phyloP scores from a whole-genome alignment of 2,329 filamentous ascomycete species.

The Alternaria sp. region DNA sequence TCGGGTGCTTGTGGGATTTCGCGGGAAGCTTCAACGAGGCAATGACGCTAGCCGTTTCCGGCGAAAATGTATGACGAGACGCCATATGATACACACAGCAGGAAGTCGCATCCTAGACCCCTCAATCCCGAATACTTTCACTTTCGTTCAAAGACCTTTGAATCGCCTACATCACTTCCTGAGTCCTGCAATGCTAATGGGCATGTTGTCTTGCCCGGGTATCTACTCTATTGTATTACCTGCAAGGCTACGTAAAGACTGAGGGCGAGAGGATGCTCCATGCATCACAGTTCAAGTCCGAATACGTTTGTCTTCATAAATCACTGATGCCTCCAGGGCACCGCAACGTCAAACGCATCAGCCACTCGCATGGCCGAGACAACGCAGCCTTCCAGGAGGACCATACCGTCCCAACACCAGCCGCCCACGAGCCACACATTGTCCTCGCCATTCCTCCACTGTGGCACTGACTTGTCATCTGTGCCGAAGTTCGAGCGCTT shows the following conservation, averaged over 20 bases:
- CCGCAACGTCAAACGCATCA: constrained; percentile 57
- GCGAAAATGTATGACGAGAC: not conserved
- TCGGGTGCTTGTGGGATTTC: not conserved
- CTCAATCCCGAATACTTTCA: not conserved
- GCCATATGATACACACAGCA: not conserved
- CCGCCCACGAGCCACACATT: constrained; percentile 64
- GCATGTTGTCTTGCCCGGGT: not conserved
- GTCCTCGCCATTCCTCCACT: constrained; percentile 62
- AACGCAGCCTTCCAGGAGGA: constrained; percentile 66
- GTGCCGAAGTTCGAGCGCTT: constrained; percentile 1
- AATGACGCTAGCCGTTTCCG: not conserved
- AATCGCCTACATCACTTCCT: not conserved
- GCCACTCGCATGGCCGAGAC: constrained; percentile 65
- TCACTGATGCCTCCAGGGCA: constrained; percentile 33
- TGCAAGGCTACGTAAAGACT: not conserved
- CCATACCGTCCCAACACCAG: constrained; percentile 72
- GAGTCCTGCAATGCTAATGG: not conserved
- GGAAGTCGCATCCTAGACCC: not conserved
- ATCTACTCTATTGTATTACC: not conserved
- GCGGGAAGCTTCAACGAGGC: not conserved
- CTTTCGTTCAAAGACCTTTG: not conserved
- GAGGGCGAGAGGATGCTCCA: not conserved
- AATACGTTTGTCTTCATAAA: not conserved
- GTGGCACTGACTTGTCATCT: constrained; percentile 26
- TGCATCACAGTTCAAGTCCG: not conserved